A percentile compares a stretch with the other conserved stretches of the same genome.
Evolutionary conservation across 2,329 filamentous ascomycete genomes (phyloP).

Genomic region (Fusarium illudens): DNA sequence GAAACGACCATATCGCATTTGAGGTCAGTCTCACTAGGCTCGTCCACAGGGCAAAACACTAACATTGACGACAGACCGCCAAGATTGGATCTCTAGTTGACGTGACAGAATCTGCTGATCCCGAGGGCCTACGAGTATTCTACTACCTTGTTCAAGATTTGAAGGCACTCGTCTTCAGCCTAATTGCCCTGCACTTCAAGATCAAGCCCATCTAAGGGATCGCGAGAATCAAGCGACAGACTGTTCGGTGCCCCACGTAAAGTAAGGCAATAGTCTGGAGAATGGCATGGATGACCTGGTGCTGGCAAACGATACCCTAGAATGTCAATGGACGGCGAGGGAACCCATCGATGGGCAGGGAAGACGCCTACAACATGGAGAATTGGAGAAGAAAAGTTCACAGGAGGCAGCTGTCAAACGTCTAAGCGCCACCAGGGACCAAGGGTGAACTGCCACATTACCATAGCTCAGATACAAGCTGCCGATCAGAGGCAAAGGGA

Average conservation of each 20-base stretch:
- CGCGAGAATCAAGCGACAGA: not conserved
- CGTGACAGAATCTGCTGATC: slow-evolving; percentile 94
- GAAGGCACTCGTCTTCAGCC: slow-evolving; percentile 94
- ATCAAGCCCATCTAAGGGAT: slow-evolving; percentile 74
- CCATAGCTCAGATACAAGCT: not conserved
- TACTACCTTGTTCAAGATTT: slow-evolving; percentile 98
- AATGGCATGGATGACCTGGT: not conserved
- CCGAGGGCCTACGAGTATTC: slow-evolving; percentile 94
- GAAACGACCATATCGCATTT: slow-evolving; percentile 96
- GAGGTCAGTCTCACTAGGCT: slow-evolving; percentile 68
- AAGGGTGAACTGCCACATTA: not conserved
- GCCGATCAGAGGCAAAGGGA: not conserved
- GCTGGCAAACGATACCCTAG: slow-evolving; percentile 31
- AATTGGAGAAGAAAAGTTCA: slow-evolving; percentile 1
- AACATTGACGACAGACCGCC: slow-evolving; percentile 72
- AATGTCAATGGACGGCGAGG: slow-evolving; percentile 20
- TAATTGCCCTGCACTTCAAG: slow-evolving; percentile 98
- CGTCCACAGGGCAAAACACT: slow-evolving; percentile 7
- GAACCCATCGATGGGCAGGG: slow-evolving; percentile 3
- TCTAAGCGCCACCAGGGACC: not conserved
- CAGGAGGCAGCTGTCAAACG: not conserved
- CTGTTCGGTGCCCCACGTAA: not conserved
- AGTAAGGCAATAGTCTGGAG: not conserved
- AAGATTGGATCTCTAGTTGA: slow-evolving; percentile 98
- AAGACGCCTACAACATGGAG: slow-evolving; percentile 3